Evolutionary conservation across 2,329 filamentous ascomycete genomes (phyloP).

Genomic region (Lithohypha guttulata): DNA sequence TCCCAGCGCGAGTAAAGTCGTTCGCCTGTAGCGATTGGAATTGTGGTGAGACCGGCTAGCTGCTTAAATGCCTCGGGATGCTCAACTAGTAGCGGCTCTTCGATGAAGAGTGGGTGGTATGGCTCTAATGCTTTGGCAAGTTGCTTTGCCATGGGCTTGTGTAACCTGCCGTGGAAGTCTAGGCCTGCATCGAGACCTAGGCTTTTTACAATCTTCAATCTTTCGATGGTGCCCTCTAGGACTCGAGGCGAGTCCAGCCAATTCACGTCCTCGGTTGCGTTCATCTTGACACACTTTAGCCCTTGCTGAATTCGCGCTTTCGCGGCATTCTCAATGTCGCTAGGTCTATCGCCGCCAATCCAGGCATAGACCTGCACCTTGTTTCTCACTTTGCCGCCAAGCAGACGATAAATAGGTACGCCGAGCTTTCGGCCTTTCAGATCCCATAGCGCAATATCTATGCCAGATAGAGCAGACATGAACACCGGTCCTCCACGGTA

Average conservation of each 20-base stretch:
- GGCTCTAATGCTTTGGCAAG: constrained; percentile 54
- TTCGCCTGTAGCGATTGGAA: constrained; percentile 60
- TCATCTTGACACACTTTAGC: constrained; percentile 53
- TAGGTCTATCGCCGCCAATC: constrained; percentile 61
- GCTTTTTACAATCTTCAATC: constrained; percentile 57
- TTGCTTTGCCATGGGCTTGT: constrained; percentile 66
- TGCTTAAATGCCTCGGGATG: constrained; percentile 53
- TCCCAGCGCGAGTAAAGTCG: constrained; percentile 61
- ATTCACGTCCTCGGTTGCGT: constrained; percentile 59
- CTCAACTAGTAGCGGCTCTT: constrained; percentile 59
- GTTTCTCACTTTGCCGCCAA: constrained; percentile 61
- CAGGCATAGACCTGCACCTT: constrained; percentile 61
- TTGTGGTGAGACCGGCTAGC: constrained; percentile 43
- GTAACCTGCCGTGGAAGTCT: constrained; percentile 66
- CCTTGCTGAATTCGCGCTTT: constrained; percentile 33
- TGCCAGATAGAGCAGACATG: constrained; percentile 66
- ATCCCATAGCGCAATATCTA: constrained; percentile 74
- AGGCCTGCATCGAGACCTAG: constrained; percentile 62
- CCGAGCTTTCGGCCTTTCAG: constrained; percentile 52
- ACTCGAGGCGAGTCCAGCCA: constrained; percentile 63
- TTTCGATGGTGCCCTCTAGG: constrained; percentile 53
- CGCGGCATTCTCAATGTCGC: constrained; percentile 54
- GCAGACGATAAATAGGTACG: constrained; percentile 61
- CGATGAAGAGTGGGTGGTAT: constrained; percentile 57
- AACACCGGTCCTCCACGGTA: constrained; percentile 70